phyloP scores from a whole-genome alignment of 768 basidiomycete genomes.

The Leucosporidium yakuticum region DNA sequence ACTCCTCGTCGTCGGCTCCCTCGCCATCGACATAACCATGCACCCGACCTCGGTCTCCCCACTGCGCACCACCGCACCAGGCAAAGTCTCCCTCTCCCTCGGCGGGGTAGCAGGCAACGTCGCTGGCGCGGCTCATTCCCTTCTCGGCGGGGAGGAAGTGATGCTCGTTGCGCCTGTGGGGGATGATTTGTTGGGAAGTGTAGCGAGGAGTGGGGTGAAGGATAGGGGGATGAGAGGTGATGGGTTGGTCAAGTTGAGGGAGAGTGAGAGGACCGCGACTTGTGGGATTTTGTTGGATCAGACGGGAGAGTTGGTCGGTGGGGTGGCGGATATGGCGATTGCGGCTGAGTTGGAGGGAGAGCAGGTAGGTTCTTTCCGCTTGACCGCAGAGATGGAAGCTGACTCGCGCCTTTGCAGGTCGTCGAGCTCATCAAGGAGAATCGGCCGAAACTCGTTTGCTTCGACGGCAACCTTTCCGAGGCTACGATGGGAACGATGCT shows the following conservation, averaged over 20 bases:
- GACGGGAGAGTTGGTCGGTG: constrained; percentile 65
- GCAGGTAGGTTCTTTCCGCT: background rate
- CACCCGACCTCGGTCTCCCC: constrained; percentile 29
- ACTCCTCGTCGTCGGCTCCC: constrained; percentile 72
- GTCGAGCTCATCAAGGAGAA: constrained; percentile 51
- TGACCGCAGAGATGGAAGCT: background rate
- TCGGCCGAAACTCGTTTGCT: constrained; percentile 56
- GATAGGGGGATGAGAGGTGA: constrained; percentile 72
- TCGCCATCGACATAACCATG: constrained; percentile 83
- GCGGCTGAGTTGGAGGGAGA: constrained; percentile 51
- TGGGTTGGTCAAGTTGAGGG: constrained; percentile 53
- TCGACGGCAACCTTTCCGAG: constrained; percentile 69
- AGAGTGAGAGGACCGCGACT: constrained; percentile 58
- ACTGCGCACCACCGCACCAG: constrained; percentile 68
- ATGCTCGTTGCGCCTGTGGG: constrained; percentile 72
- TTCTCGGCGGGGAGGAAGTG: constrained; percentile 33
- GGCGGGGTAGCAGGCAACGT: constrained; percentile 96
- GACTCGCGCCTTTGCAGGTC: constrained; percentile 47
- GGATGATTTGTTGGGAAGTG: constrained; percentile 64
- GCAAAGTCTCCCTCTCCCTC: constrained; percentile 61
- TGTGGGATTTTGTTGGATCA: constrained; percentile 79
- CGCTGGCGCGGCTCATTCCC: constrained; percentile 75
- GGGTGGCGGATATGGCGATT: constrained; percentile 81
- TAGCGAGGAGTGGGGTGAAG: constrained; percentile 57
- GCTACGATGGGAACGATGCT: constrained; percentile 16